Percentiles rank a stretch among this genome's conserved stretches.
These are phyloP conservation scores for Pseudocercospora eumusae DNA, from an alignment of 2,329 filamentous ascomycete species.

Conservation along the genomic window DNA sequence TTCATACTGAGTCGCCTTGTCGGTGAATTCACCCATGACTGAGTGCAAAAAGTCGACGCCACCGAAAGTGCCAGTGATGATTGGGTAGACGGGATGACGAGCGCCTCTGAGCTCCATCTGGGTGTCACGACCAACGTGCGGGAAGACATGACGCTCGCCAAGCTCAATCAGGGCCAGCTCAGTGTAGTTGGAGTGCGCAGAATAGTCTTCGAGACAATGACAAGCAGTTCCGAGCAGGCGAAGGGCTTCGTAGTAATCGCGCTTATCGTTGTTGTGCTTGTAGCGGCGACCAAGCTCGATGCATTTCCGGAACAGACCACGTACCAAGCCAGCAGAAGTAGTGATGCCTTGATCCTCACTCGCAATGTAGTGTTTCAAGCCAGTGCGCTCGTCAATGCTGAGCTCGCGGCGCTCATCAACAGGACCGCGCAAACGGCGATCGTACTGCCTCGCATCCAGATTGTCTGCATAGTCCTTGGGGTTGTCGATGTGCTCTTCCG, in stretches of 20 bases:
- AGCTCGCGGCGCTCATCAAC: conserved; percentile 79
- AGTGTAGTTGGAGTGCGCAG: conserved; percentile 90
- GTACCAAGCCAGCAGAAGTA: conserved; percentile 77
- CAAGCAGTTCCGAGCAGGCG: conserved; percentile 82
- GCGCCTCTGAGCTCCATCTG: conserved; percentile 68
- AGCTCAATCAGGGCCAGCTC: conserved; percentile 87
- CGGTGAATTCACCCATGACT: conserved; percentile 75
- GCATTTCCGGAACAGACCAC: conserved; percentile 69
- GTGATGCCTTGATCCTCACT: conserved; percentile 77
- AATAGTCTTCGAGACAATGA: conserved; percentile 90
- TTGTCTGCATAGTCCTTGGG: conserved; percentile 87
- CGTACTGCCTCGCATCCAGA: conserved; percentile 78
- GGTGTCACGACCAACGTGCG: conserved; percentile 80
- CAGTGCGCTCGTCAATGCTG: conserved; percentile 65
- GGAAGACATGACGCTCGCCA: conserved; percentile 78
- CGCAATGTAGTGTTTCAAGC: conserved; percentile 86
- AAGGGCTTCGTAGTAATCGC: conserved; percentile 84
- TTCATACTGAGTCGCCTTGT: conserved; percentile 89
- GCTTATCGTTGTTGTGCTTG: conserved; percentile 63
- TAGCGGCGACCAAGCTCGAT: conserved; percentile 82
- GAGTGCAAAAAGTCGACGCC: conserved; percentile 81
- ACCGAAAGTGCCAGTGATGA: conserved; percentile 89
- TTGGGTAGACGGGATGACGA: conserved; percentile 68
- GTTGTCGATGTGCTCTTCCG: conserved; percentile 80
- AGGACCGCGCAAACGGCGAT: conserved; percentile 71